Percentiles rank a stretch among this genome's conserved stretches.
Conservation (phyloP, 352 stramenopile species). For the Pythium volutum region DNA sequence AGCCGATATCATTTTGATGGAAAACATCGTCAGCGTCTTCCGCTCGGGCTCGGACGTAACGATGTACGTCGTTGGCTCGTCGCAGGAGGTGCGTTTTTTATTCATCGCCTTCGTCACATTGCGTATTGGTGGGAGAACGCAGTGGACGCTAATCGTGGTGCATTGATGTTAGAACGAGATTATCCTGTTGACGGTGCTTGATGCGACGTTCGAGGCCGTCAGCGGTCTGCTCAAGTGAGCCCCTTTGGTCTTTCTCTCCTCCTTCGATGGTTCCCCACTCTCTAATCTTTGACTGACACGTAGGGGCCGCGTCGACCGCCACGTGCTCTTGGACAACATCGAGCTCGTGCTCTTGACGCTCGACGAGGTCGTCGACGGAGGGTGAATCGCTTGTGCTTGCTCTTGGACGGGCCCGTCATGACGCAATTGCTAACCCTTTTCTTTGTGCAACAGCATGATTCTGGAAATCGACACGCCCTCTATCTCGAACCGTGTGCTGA, state of each 20-base stretch:
- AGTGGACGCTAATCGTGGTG: neutral
- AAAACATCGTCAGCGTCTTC: constrained; percentile 91
- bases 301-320: constrained; percentile 81
- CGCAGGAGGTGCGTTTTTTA: constrained; percentile 52
- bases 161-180: constrained; percentile 78
- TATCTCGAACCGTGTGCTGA: constrained; percentile 89
- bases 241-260: neutral
- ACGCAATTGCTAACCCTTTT: neutral
- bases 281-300: neutral
- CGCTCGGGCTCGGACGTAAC: constrained; percentile 83
- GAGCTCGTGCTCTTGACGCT: constrained; percentile 88
- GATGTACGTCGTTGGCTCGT: constrained; percentile 86
- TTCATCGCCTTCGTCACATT: too few species aligned
- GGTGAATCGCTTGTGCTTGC: constrained; percentile 31
- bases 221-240: constrained; percentile 86
- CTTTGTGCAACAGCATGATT: constrained; percentile 59
- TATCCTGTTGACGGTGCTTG: constrained; percentile 83
- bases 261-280: neutral
- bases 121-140: neutral
- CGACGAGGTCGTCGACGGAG: constrained; percentile 89
- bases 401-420: neutral
- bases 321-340: constrained; percentile 90
- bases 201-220: constrained; percentile 82
- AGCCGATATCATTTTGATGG: constrained; percentile 88
- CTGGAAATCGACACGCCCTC: constrained; percentile 86